These are phyloP conservation scores for Pezicula carpinea DNA, from an alignment of 2,329 filamentous ascomycete species.

Conservation along the genomic window DNA sequence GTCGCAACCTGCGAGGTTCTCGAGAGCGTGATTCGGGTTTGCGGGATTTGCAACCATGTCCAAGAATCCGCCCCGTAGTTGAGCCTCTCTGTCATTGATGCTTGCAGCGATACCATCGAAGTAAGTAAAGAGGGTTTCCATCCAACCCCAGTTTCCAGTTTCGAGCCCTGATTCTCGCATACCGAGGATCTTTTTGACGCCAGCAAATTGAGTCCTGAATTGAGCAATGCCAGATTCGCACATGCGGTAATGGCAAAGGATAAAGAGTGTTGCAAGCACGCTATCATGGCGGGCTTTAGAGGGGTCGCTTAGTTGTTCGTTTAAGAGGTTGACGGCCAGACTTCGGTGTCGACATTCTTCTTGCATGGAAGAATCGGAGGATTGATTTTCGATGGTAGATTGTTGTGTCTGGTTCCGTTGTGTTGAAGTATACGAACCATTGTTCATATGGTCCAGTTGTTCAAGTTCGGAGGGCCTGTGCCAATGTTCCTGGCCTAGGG, in stretches of 20 bases:
- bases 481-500: constrained; percentile 50
- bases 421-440: constrained; percentile 9
- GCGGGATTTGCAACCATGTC: constrained; percentile 59
- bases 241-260: constrained; percentile 89
- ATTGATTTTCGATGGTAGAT: constrained; percentile 36
- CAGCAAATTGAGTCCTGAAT: constrained; percentile 89
- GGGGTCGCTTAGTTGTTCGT: constrained; percentile 76
- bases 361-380: constrained; percentile 54
- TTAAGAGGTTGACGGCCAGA: constrained; percentile 75
- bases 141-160: constrained; percentile 73
- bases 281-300: constrained; percentile 76
- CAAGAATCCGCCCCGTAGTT: constrained; percentile 60
- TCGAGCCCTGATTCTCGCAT: constrained; percentile 62
- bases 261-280: constrained; percentile 78
- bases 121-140: constrained; percentile 89
- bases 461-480: constrained; percentile 33
- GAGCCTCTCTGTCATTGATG: constrained; percentile 86
- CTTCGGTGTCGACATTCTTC: constrained; percentile 81
- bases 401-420: constrained; percentile 20
- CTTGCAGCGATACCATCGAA: constrained; percentile 90
- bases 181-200: constrained; percentile 83
- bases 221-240: constrained; percentile 90
- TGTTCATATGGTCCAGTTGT: constrained; percentile 25
- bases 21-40: constrained; percentile 54
- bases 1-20: constrained; percentile 87